These are phyloP conservation scores for Xylaria sp. DNA, from an alignment of 2,329 filamentous ascomycete genomes.

Conservation along the genomic window DNA sequence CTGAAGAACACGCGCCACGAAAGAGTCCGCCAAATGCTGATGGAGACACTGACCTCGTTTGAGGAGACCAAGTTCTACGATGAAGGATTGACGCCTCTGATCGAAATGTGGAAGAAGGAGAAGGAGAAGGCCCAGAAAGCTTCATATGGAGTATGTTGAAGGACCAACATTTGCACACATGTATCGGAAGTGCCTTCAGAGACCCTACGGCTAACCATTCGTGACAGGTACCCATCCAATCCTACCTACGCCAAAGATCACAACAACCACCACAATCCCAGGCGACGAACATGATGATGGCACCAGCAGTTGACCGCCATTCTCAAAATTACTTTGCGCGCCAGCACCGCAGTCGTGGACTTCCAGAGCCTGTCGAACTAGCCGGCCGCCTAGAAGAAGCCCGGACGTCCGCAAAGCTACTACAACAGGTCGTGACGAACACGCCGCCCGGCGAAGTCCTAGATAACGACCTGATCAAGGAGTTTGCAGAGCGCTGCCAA, in stretches of 20 bases:
- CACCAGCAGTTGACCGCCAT: conserved; percentile 56
- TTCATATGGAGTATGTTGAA: conserved; percentile 56
- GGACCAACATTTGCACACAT: background rate
- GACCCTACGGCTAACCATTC: conserved; percentile 32
- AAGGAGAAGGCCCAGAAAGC: conserved; percentile 72
- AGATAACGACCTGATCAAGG: conserved; percentile 86
- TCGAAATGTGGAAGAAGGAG: conserved; percentile 91
- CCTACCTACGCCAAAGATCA: conserved; percentile 24
- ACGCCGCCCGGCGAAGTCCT: conserved; percentile 81
- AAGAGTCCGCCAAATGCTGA: conserved; percentile 84
- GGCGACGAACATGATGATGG: conserved; percentile 56
- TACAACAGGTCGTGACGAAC: conserved; percentile 91
- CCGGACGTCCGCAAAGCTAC: conserved; percentile 86
- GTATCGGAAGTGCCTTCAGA: conserved; percentile 30
- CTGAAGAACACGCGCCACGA: conserved; percentile 77
- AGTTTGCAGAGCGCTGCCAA: conserved; percentile 89
- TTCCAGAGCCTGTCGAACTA: conserved; percentile 80
- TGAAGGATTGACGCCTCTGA: conserved; percentile 75
- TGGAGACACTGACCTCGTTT: conserved; percentile 86
- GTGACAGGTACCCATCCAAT: conserved; percentile 25
- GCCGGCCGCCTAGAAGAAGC: conserved; percentile 89
- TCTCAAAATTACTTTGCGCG: conserved; percentile 69
- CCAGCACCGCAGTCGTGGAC: conserved; percentile 58
- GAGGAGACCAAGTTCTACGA: conserved; percentile 78
- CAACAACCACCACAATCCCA: conserved; percentile 43